Percentiles rank a stretch among this genome's conserved stretches.
Conservation (phyloP, 805 yeast species). For the Metschnikowia kofuensis region DNA sequence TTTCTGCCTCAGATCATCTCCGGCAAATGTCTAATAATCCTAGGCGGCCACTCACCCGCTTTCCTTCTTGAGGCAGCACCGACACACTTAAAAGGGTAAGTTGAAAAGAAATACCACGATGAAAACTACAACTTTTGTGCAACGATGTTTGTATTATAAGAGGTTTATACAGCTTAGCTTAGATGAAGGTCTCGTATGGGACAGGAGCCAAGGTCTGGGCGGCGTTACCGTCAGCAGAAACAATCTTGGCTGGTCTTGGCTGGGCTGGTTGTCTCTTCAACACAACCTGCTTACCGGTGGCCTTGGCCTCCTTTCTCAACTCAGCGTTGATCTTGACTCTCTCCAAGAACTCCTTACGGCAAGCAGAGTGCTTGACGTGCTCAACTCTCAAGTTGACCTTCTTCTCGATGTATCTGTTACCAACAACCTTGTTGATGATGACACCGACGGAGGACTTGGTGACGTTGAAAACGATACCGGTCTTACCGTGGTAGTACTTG, state of each 20-base stretch:
- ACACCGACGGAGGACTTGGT: conserved; percentile 99
- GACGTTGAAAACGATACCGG: conserved; percentile 98
- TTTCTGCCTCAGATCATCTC: too few relatives aligned
- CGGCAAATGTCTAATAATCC: too few relatives aligned
- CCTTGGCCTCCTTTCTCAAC: conserved; percentile 90
- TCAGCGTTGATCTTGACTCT: conserved; percentile 98
- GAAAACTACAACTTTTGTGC: background rate
- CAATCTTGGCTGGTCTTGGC: conserved; percentile 92
- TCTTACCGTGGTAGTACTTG: conserved; percentile 99
- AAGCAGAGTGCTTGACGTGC: conserved; percentile 99
- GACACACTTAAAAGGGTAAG: too few relatives aligned
- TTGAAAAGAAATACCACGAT: too few relatives aligned
- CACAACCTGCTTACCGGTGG: conserved; percentile 82
- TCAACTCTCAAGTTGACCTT: conserved; percentile 98
- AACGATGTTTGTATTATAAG: conserved; percentile 8
- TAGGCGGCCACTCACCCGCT: too few relatives aligned
- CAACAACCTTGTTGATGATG: conserved; percentile 96
- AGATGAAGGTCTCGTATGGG: conserved; percentile 99
- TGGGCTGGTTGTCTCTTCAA: conserved; percentile 98
- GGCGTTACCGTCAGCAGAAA: conserved; percentile 75
- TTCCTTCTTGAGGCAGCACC: too few relatives aligned
- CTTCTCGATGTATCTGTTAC: conserved; percentile 98
- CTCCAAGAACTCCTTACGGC: conserved; percentile 98
- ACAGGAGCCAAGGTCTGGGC: conserved; percentile 99
- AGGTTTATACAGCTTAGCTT: conserved; percentile 53